Evolutionary conservation across 148 eudicot species (phyloP).

Genomic region (Simmondsia chinensis): DNA sequence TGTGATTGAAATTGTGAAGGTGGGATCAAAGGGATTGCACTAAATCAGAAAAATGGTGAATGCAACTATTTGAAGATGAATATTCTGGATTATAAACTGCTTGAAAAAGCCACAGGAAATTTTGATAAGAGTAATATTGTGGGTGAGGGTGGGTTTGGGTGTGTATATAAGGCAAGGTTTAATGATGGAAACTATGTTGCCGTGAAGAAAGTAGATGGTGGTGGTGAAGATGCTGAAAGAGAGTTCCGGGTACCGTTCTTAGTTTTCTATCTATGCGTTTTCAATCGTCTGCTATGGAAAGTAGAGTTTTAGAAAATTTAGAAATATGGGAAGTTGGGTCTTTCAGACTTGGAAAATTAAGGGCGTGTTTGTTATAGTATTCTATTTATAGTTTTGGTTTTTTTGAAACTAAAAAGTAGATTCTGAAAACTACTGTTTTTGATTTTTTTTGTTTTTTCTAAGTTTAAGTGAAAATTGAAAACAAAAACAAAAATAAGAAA

Average conservation of each 20-base stretch:
- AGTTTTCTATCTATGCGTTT: too few species aligned
- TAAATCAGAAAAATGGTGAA: slow-evolving; percentile 21
- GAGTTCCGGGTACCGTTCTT: slow-evolving; percentile 45
- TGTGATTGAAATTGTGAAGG: slow-evolving; percentile 13
- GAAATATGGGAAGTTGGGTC: too few species aligned
- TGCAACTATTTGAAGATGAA: slow-evolving; percentile 21
- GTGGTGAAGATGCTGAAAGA: slow-evolving; percentile 29
- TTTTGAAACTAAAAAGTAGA: too few species aligned
- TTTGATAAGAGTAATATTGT: slow-evolving; percentile 36
- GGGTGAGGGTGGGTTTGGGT: slow-evolving; percentile 58
- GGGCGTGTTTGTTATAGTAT: too few species aligned
- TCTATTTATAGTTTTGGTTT: too few species aligned
- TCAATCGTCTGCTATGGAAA: too few species aligned
- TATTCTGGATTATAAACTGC: slow-evolving; percentile 41
- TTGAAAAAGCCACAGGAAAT: slow-evolving; percentile 40
- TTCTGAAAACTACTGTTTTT: too few species aligned
- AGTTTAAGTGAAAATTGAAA: too few species aligned
- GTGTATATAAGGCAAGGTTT: slow-evolving; percentile 50
- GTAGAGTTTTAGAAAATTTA: too few species aligned
- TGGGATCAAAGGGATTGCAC: slow-evolving; percentile 14
- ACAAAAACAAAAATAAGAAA: too few species aligned
- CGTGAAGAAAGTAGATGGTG: slow-evolving; percentile 48
- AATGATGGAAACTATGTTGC: slow-evolving; percentile 33
- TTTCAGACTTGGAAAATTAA: too few species aligned
- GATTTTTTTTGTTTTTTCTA: too few species aligned